Conservation (phyloP, 495 filamentous ascomycete genomes). For the Penicilliopsis zonata region DNA sequence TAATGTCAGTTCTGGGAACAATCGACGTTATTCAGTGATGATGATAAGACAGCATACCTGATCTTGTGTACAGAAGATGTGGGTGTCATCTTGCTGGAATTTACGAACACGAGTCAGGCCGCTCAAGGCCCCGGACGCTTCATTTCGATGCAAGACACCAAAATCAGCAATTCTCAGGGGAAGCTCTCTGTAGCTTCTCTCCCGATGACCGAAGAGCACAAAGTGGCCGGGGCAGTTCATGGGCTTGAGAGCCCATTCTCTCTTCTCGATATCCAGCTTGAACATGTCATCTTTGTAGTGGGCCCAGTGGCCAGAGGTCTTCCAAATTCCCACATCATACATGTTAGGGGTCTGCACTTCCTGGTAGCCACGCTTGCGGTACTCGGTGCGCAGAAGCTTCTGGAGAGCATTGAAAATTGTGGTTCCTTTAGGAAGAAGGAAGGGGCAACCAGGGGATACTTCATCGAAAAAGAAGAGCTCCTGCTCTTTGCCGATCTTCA, state of each 20-base stretch:
- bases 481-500: constrained; percentile 83
- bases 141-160: constrained; percentile 88
- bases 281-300: constrained; percentile 99
- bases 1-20: constrained; percentile 4
- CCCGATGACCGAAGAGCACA: constrained; percentile 63
- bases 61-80: constrained; percentile 81
- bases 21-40: neutral
- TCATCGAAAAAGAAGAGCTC: constrained; percentile 97
- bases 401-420: constrained; percentile 84
- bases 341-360: constrained; percentile 96
- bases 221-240: constrained; percentile 97
- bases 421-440: constrained; percentile 87
- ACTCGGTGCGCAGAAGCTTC: constrained; percentile 68
- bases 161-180: constrained; percentile 90
- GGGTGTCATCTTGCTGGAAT: constrained; percentile 92
- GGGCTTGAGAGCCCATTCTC: constrained; percentile 70
- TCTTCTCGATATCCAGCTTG: constrained; percentile 80
- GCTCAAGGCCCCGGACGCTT: constrained; percentile 81
- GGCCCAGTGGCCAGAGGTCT: constrained; percentile 86
- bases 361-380: constrained; percentile 87
- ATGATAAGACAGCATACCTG: constrained; percentile 32
- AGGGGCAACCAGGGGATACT: constrained; percentile 78
- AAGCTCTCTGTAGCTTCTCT: constrained; percentile 75
- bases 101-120: constrained; percentile 84
- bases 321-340: constrained; percentile 85